Evolutionary conservation across 2,329 filamentous ascomycete species (phyloP).

Genomic region (Alternaria ethzedia): DNA sequence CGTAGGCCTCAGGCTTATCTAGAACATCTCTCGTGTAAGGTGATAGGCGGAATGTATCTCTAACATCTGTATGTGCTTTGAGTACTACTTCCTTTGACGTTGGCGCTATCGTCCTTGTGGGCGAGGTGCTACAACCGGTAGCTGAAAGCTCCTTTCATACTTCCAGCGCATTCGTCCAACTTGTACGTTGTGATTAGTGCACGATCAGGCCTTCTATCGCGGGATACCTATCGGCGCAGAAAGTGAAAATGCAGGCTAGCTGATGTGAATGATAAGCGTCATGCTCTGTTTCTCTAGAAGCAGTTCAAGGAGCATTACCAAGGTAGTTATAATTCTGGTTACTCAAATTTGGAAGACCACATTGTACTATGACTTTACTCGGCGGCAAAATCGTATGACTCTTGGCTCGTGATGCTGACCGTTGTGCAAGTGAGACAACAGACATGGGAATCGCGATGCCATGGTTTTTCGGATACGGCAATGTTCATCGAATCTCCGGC

Average conservation of each 20-base stretch:
- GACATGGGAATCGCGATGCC: not conserved
- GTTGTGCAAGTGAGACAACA: not conserved
- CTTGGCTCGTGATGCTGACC: not conserved
- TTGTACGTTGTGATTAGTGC: not conserved
- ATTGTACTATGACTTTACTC: not conserved
- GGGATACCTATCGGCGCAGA: not conserved
- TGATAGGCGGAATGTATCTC: not conserved
- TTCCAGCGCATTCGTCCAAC: not conserved
- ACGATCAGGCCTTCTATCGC: not conserved
- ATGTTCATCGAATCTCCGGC: not conserved
- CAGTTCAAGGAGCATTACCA: not conserved
- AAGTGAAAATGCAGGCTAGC: not conserved
- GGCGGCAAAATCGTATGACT: not conserved
- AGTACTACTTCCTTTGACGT: not conserved
- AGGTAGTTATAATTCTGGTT: not conserved
- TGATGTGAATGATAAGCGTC: not conserved
- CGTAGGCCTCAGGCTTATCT: not conserved
- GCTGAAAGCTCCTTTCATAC: not conserved
- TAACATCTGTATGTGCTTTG: not conserved
- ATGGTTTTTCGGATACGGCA: not conserved
- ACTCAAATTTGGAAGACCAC: not conserved
- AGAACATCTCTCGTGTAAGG: not conserved
- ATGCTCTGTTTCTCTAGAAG: not conserved
- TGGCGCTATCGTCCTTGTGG: no score
- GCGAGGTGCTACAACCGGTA: not conserved